A percentile compares a stretch with the other conserved stretches of the same genome.
Conservation (phyloP, 352 stramenopile genomes). For the Thraustotheca clavata region DNA sequence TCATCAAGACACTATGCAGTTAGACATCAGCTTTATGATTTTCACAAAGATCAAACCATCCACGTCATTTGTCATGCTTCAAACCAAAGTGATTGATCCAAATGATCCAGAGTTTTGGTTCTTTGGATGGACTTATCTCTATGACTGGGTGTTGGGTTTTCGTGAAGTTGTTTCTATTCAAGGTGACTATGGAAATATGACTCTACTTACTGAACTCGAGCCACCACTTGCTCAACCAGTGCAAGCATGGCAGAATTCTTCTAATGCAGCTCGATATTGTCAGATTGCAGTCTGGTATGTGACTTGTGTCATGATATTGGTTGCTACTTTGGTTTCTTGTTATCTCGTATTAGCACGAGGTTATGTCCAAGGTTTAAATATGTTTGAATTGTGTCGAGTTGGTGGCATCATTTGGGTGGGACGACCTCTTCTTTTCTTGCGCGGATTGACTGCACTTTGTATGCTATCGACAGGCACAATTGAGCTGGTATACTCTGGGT, state of each 20-base stretch:
- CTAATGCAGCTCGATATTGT: background rate
- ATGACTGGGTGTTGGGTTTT: conserved; percentile 1
- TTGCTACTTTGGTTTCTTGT: background rate
- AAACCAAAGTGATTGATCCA: background rate
- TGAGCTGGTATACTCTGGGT: background rate
- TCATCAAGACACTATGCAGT: background rate
- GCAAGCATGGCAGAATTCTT: background rate
- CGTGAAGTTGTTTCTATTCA: background rate
- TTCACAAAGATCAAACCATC: background rate
- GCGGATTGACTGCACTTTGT: background rate
- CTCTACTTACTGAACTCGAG: background rate
- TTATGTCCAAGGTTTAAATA: background rate
- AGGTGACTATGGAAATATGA: background rate
- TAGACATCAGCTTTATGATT: background rate
- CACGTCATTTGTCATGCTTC: background rate
- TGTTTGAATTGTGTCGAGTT: conserved; percentile 3
- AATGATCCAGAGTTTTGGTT: background rate
- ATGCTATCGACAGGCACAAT: background rate
- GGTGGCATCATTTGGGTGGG: conserved; percentile 7
- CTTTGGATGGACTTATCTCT: background rate
- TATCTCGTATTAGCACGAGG: background rate
- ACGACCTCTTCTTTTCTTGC: background rate
- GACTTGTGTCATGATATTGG: background rate
- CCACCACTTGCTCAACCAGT: background rate
- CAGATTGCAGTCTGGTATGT: background rate